These are phyloP conservation scores for Colletotrichum navitas DNA, from an alignment of 2,329 filamentous ascomycete genomes.

Conservation along the genomic window DNA sequence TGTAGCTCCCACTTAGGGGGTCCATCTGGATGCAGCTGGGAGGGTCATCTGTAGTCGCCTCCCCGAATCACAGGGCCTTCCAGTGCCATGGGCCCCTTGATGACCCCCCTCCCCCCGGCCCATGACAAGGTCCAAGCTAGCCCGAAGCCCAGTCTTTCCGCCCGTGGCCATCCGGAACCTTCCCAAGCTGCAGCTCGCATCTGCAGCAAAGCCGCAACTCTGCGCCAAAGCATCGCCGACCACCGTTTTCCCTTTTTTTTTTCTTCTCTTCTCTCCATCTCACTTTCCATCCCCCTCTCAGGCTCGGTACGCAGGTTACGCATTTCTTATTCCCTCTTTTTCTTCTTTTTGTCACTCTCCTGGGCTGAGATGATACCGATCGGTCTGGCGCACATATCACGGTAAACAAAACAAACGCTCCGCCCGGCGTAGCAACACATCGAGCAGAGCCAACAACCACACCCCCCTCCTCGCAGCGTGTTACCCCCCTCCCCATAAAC, in stretches of 20 bases:
- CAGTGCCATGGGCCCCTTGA: conserved; percentile 22
- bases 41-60: conserved; percentile 16
- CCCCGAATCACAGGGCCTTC: conserved; percentile 36
- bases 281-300: neutral
- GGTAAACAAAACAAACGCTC: conserved; percentile 3
- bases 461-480: conserved; percentile 11
- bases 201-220: conserved; percentile 46
- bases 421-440: conserved; percentile 14
- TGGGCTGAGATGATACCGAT: neutral
- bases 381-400: neutral
- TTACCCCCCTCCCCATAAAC: conserved; percentile 4
- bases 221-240: conserved; percentile 23
- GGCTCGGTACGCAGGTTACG: conserved; percentile 1
- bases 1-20: neutral
- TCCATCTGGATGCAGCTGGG: conserved; percentile 11
- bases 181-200: conserved; percentile 34
- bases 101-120: no score
- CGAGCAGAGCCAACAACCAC: neutral
- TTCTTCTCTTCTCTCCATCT: neutral
- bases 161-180: conserved; percentile 23
- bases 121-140: neutral
- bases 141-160: conserved; percentile 1
- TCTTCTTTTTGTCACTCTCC: neutral
- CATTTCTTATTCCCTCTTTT: neutral
- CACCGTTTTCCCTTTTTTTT: neutral